Base-by-base conservation (phyloP, 78 protist genomes). In the Cavenderia fasciculata region DNA sequence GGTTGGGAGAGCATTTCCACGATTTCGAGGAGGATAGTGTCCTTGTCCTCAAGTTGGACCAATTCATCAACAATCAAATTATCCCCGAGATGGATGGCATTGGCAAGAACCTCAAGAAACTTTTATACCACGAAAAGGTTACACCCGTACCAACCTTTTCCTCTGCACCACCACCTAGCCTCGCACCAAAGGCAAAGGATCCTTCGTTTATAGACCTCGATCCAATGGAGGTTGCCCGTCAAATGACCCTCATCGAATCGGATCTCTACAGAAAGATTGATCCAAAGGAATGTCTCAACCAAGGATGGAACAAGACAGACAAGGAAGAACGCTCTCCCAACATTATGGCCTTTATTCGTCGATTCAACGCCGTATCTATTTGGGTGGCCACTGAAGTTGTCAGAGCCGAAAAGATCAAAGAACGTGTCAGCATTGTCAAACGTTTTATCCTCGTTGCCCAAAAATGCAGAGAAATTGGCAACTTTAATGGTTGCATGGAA, bases 301-400 rank as follows among this genome's bases (percentile, higher is more conserved):
- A 74, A 62, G 92, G 94, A 6, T 95, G 97, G 97, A 94, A 84
- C 38, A 93, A 95, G 27, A 31, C 25, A 4, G 86, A 95, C 33
- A 91, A 89, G n/a, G 95, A 90, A 6, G 89, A 96, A 38, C 18
- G 33, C 3, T 61, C 94, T 14, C 97, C 97, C 12, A 82, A 95
- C 56, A 68, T 95, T 25, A 56, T 93, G 2, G 54, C 25, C 0
- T 87, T 95, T 85, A 95, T 95, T 21, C 18, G 74, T 8, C 21
- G 96, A 31, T 94, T 94, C 95, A 95, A 95, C 57, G 71, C 62
- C 56, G 92, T 90, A 19, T 92, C 94, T 8, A 27, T 31, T 18
- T 94, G 96, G 96, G 87, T 94, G 44, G 85, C 87, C 14, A 92
- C 94, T 27, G 93, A 87, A 70, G 74, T 87, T 69, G 63, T 87